Base-by-base conservation (phyloP, 2,329 filamentous ascomycete genomes). In the Xylariales sp. region DNA sequence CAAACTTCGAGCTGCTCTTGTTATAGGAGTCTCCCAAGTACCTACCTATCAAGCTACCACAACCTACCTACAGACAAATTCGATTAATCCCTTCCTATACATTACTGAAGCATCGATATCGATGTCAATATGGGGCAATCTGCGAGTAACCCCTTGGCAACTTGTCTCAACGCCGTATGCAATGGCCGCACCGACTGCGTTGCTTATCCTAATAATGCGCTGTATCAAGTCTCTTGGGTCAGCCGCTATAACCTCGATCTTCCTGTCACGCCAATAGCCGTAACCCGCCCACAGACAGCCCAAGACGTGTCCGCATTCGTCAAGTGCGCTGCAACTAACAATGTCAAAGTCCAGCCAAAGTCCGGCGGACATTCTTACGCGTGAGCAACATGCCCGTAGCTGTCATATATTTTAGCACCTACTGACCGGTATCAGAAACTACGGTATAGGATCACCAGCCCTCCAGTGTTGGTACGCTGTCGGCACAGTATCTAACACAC, bases 341-440 rank as follows among this genome's bases (percentile, higher is more conserved):
- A 79, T 5, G 77, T 86, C 60, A 85, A 86, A 70, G 87, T 91
- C 0, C 88, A 90, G 74, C 85, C 89, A 28, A 86, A 83, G 70
- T 89, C 87, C 1, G 89, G 89, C 3, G 89, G 89, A 0, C 89
- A 91, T 73, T 90, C 87, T 0, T 91, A 89, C 69, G 88, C 81
- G 85, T 86, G 75, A 72, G 83, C 68, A 2, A 14, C 10, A 61
- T 14, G n/a, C 50, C 23, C 8, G 12, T 30, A 14, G 45, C 23
- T 30, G 36, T 12, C 28, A 36, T 48, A 45, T 14, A 18, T 56
- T 36, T 43, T 62, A 5, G 39, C 16, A 39, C 53, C 64, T 62
- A 49, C 67, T 72, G 54, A 76, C 67, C 30, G 14, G 5, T 8
- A 16, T 23, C 60, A 78, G 77, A 39, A 80, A 80, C 68, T 79